Evolutionary conservation across 106 monocot genomes (phyloP), one percentile per base, ranked within the genome.

Genomic region (Allium cepa): DNA sequence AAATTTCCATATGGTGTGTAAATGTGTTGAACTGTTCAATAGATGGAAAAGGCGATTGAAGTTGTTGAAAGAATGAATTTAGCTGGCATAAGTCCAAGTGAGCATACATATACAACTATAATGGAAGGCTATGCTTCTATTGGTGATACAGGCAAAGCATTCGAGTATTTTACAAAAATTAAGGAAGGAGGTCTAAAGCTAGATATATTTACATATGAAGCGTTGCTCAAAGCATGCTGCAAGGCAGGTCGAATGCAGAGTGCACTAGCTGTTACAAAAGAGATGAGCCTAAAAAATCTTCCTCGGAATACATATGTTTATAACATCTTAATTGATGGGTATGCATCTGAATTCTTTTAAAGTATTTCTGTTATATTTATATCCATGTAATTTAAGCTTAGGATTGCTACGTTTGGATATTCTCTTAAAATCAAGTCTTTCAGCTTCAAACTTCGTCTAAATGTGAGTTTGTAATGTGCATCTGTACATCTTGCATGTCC

Each of bases 291-390:
- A 52, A 82, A 75, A 49, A 85, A 79, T 63, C 89, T 99, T 61
- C 86, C 86, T 22, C 77, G 83, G 56, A 92, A 93, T 75, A 76
- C 83, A 48, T 93, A 80, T 72, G 79, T 93, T 28, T 93, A 99
- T 77, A 99, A 99, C 71, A 99, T 99, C 64, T 71, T 99, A 53
- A 92, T 99, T 71, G 97, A 99, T 69, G 97, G 97, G 92, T 99
- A 66, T 51, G 75, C 26, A 55, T 12, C 15, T 55, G 15, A 55
- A 55, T 11, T 12, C 13, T 55, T 55, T 55, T 55, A 55, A 55
- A 55, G 11, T 55, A 55, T 12, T 55, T 55, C 15, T 11, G 53
- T 55, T 55, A 55, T 55, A 11, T 8, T 12, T 55, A 55, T 55
- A 55, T 55, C 53, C 7, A 55, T 7, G 53, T 55, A 55, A 15